These are phyloP conservation scores for Podospora tetraspora DNA, from an alignment of 495 filamentous ascomycete genomes.

Conservation along the genomic window DNA sequence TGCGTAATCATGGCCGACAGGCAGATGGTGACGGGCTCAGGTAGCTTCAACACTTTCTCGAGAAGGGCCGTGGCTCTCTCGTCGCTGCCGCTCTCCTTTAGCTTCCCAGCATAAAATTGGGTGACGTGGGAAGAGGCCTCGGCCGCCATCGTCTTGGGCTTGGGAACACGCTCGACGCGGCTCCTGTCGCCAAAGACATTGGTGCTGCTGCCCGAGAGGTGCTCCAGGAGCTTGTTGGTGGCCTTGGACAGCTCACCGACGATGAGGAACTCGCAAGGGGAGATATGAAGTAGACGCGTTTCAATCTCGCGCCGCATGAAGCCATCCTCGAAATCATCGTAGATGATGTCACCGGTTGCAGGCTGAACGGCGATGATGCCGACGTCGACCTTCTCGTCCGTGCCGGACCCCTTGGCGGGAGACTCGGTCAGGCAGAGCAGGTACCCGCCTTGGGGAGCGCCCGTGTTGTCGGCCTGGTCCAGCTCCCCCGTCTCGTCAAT, in stretches of 20 bases:
- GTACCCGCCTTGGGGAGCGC: slow-evolving; percentile 76
- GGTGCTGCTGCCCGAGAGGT: slow-evolving; percentile 77
- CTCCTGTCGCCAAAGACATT: slow-evolving; percentile 91
- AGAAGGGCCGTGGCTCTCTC: slow-evolving; percentile 56
- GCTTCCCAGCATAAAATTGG: slow-evolving; percentile 86
- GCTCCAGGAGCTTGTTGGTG: slow-evolving; percentile 86
- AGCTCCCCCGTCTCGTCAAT: slow-evolving; percentile 89
- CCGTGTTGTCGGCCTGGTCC: slow-evolving; percentile 49
- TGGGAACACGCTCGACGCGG: slow-evolving; percentile 71
- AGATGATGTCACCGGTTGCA: slow-evolving; percentile 90
- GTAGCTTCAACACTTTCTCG: slow-evolving; percentile 78
- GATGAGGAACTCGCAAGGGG: slow-evolving; percentile 93
- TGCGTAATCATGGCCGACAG: slow-evolving; percentile 96
- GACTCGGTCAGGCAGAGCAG: slow-evolving; percentile 89
- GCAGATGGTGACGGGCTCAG: slow-evolving; percentile 84
- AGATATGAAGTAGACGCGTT: slow-evolving; percentile 87
- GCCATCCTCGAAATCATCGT: slow-evolving; percentile 94
- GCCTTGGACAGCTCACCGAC: slow-evolving; percentile 89
- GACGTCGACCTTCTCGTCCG: slow-evolving; percentile 89
- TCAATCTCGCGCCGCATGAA: slow-evolving; percentile 98
- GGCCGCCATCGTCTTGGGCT: slow-evolving; percentile 76
- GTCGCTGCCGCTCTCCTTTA: slow-evolving; percentile 50
- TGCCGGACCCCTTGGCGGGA: slow-evolving; percentile 75
- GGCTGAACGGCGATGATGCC: slow-evolving; percentile 95
- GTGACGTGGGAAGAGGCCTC: slow-evolving; percentile 85